These are phyloP conservation scores for Globisporangium radiosum DNA, from an alignment of 352 stramenopile genomes.

Conservation along the genomic window DNA sequence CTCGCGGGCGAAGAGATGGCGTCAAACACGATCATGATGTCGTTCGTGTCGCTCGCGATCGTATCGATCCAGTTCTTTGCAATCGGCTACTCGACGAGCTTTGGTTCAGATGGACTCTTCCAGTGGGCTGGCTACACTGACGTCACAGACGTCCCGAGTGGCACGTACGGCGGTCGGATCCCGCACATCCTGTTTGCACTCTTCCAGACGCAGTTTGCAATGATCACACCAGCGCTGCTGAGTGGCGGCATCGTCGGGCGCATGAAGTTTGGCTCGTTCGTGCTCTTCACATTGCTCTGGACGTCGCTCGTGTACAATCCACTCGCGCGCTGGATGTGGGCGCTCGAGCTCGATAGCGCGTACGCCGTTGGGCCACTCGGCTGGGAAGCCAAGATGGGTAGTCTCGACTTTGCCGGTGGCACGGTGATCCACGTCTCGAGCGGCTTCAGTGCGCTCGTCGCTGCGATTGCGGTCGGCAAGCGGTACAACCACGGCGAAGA, in stretches of 20 bases:
- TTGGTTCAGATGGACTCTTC: conserved; percentile 45
- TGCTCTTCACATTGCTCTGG: no score
- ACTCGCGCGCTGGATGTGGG: conserved; percentile 37
- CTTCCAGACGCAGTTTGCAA: conserved; percentile 2
- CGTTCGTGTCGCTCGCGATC: conserved; percentile 67
- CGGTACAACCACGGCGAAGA: conserved; percentile 40
- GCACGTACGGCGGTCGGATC: conserved; percentile 10
- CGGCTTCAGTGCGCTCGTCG: conserved; percentile 28
- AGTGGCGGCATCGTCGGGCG: no score
- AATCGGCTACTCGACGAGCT: conserved; percentile 68
- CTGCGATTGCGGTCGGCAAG: conserved; percentile 27
- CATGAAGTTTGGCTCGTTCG: no score
- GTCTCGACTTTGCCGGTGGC: conserved; percentile 24
- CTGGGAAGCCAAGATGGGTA: no score
- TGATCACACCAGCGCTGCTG: conserved; percentile 13
- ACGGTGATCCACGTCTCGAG: conserved; percentile 40
- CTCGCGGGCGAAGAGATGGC: no score
- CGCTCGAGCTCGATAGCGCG: conserved; percentile 33
- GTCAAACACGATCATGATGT: conserved; percentile 78
- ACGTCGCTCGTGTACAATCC: no score
- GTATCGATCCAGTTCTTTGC: conserved; percentile 77
- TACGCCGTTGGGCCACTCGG: conserved; percentile 21
- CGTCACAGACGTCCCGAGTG: conserved; percentile 32
- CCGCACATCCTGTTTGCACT: no score
- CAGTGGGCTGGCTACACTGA: conserved; percentile 18